phyloP scores from a whole-genome alignment of 2,329 filamentous ascomycete genomes.

The Didymella glomerata region DNA sequence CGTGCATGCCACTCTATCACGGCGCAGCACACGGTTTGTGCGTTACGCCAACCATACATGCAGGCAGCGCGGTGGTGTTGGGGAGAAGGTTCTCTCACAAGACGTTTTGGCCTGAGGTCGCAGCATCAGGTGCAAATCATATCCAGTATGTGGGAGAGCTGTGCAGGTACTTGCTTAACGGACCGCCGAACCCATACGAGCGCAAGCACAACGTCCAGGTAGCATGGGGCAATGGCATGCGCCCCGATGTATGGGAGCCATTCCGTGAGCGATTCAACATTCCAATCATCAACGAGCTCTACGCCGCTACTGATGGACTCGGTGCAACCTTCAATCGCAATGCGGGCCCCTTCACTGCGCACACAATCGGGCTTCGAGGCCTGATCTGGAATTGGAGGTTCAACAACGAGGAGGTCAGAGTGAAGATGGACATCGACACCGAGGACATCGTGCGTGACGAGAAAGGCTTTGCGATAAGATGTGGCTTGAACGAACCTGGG shows the following conservation, averaged over 20 bases:
- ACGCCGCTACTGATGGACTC: slow-evolving; percentile 52
- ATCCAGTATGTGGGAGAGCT: slow-evolving; percentile 52
- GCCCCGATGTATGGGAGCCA: slow-evolving; percentile 53
- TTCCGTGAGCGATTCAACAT: slow-evolving; percentile 53
- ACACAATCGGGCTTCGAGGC: slow-evolving; percentile 48
- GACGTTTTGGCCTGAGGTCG: slow-evolving; percentile 52
- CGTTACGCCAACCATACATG: slow-evolving; percentile 40
- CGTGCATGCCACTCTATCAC: slow-evolving; percentile 52
- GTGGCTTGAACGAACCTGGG: slow-evolving; percentile 45
- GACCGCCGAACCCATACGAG: slow-evolving; percentile 44
- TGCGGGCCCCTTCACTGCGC: slow-evolving; percentile 44
- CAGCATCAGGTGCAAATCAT: slow-evolving; percentile 39
- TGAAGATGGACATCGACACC: slow-evolving; percentile 52
- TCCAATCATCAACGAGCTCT: slow-evolving; percentile 52
- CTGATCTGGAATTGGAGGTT: slow-evolving; percentile 47
- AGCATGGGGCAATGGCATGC: slow-evolving; percentile 54
- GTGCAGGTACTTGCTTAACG: slow-evolving; percentile 49
- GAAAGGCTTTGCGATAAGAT: slow-evolving; percentile 47
- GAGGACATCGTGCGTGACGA: slow-evolving; percentile 49
- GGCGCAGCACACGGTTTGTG: slow-evolving; percentile 46
- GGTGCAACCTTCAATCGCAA: slow-evolving; percentile 47
- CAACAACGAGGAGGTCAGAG: slow-evolving; percentile 40
- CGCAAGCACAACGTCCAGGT: slow-evolving; percentile 44
- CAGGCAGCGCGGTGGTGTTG: slow-evolving; percentile 44
- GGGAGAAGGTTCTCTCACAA: slow-evolving; percentile 47